Evolutionary conservation across 345 rosid genomes (phyloP), one percentile per base, ranked within the genome.

Genomic region (Citrus hindsii): DNA sequence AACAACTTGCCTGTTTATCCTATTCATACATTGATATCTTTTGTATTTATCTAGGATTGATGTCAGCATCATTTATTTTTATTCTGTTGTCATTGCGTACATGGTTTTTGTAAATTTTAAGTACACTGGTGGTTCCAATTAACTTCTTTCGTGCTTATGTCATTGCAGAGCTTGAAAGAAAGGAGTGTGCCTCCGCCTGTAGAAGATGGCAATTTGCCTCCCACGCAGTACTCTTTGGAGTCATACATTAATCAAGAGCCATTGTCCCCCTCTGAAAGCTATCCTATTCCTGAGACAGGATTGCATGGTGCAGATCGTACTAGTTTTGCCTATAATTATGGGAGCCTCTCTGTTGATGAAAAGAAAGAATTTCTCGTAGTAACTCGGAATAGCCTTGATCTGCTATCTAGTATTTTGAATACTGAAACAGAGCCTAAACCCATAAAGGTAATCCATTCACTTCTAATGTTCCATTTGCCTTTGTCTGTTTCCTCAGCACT

Each of bases 341-440:
- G 88, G 30, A 75, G 71, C 75, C 78, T 87, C 76, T 88, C 97
- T 1, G 82, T 69, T 74, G 80, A 88, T 58, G 89, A 91, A 76
- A 92, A 88, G 87, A 92, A 91, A 82, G 89, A 89, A 81, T 73
- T 82, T 67, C 83, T 94, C 69, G 84, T 88, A 78, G 85, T 88
- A 46, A 82, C 94, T 38, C 77, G 93, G 64, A 92, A 91, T 91
- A 92, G 91, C 77, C 84, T 94, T 63, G 97, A 92, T 35, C 85
- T 92, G 83, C 93, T 92, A 48, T 91, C 94, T 74, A 94, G 97
- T 85, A 87, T 90, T 83, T 79, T 94, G 87, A 90, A 78, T 66
- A 77, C 81, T 27, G 92, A 94, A 55, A 83, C 83, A 60, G 88
- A 87, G 59, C 89, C 86, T 9, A 84, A 88, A 75, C 83, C 91